These are phyloP conservation scores for Podospora conica DNA, from an alignment of 495 filamentous ascomycete species.

Conservation along the genomic window DNA sequence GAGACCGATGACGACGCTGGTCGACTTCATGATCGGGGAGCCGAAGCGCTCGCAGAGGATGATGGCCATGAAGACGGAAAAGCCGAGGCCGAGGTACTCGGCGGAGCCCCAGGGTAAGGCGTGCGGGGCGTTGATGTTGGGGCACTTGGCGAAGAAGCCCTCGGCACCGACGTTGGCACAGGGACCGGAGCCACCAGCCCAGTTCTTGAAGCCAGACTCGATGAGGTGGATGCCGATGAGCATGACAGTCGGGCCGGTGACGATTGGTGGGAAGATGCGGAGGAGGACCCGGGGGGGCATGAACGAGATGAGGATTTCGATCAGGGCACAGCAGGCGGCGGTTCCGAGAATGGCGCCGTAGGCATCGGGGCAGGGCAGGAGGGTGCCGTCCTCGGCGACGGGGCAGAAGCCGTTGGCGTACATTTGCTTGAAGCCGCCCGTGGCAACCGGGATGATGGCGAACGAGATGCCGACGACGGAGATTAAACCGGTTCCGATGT, in stretches of 20 bases:
- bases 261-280: conserved; percentile 79
- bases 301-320: conserved; percentile 72
- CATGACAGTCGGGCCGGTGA: conserved; percentile 79
- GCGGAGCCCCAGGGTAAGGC: conserved; percentile 82
- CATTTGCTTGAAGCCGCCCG: conserved; percentile 75
- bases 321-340: conserved; percentile 57
- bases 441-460: conserved; percentile 77
- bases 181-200: conserved; percentile 69
- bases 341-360: conserved; percentile 86
- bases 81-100: conserved; percentile 84
- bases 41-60: conserved; percentile 84
- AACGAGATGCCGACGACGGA: conserved; percentile 89
- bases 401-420: conserved; percentile 77
- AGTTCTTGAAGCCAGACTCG: conserved; percentile 69
- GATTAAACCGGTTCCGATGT: conserved; percentile 80
- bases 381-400: conserved; percentile 52
- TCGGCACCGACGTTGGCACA: conserved; percentile 52
- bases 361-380: conserved; percentile 72
- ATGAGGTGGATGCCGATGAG: conserved; percentile 65
- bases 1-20: conserved; percentile 72
- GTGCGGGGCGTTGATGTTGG: conserved; percentile 65
- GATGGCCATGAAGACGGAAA: conserved; percentile 83
- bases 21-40: conserved; percentile 59
- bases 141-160: conserved; percentile 60
- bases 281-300: conserved; percentile 63